Percentiles rank a stretch among this genome's conserved stretches.
Conservation (phyloP, 129 eudicot genomes). For the Daucus carota region DH1_v3.0 NC_030386.2:30571001-30571500, state of each 20-base stretch:
- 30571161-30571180: neutral
- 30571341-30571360: neutral
- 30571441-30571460: no score
- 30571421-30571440: no score
- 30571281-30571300: neutral
- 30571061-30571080: neutral
- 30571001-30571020: conserved; percentile 86
- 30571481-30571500: no score
- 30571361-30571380: no score
- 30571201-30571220: neutral
- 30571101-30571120: neutral
- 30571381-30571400: no score
- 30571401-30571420: no score
- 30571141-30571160: no score
- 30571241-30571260: neutral
- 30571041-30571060: conserved; percentile 84
- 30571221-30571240: neutral
- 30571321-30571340: neutral
- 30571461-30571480: no score
- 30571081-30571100: neutral
- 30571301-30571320: neutral
- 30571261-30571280: neutral
- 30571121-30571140: neutral
- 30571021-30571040: conserved; percentile 67
- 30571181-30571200: neutral